Percentiles rank a stretch among this genome's conserved stretches.
These are phyloP conservation scores for Neurospora sp. DNA, from an alignment of 2,329 filamentous ascomycete genomes.

Conservation along the genomic window DNA sequence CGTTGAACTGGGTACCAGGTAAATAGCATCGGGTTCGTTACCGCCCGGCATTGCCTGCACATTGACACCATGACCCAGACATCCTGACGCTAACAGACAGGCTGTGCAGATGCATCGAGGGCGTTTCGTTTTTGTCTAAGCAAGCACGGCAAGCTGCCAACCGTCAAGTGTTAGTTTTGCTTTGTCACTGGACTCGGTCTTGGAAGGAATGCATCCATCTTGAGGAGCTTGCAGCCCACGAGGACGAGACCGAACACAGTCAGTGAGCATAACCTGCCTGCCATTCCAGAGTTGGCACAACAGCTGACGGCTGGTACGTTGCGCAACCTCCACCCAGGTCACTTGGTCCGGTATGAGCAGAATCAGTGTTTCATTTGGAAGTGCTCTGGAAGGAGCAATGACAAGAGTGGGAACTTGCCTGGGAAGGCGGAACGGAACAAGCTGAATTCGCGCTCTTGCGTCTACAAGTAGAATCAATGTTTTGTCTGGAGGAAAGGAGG, in stretches of 20 bases:
- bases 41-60: neutral
- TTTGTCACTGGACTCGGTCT: neutral
- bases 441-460: no score
- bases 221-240: neutral
- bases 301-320: neutral
- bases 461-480: neutral
- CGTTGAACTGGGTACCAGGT: neutral
- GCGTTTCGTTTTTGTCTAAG: neutral
- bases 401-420: no score
- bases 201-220: neutral
- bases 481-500: neutral
- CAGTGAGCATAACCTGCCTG: neutral
- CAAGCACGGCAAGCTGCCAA: neutral
- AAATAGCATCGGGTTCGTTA: neutral
- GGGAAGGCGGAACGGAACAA: no score
- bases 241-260: neutral
- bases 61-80: neutral
- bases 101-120: neutral
- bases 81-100: neutral
- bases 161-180: neutral
- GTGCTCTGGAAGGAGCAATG: no score
- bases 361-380: no score
- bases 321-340: no score
- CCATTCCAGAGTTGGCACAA: neutral
- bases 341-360: no score